Base-by-base conservation (phyloP, 2,329 filamentous ascomycete genomes). In the Colletotrichum cereale region DNA sequence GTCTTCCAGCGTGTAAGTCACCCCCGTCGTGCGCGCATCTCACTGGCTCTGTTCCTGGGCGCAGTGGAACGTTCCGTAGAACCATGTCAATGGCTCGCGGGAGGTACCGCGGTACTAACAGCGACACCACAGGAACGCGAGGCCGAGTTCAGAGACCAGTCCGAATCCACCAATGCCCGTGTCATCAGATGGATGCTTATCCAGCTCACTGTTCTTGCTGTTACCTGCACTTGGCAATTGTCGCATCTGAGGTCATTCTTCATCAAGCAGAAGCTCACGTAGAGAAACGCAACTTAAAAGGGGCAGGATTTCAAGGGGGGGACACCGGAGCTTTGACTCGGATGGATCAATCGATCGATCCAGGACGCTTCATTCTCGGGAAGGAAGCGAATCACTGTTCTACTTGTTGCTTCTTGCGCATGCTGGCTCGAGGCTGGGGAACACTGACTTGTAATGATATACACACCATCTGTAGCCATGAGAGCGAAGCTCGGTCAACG, bases 221-320 rank as follows among this genome's bases (percentile, higher is more conserved):
- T 92, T 67, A 97, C 96, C 42, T 99, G 96, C 84, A 93, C 94
- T 73, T 99, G 96, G 96, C 96, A 99, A 83, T 87, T 99, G 57
- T 97, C 95, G 65, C 96, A 99, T 84, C 88, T 99, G 77, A 90
- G 96, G 76, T 93, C 93, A 57, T 99, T 99, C 89, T 99, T 99
- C 86, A 99, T 99, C 87, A 99, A 99, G 89, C 96, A 98, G 87
- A 99, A 99, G 89, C 91, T 99, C 81, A 98, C 96, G 72, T 99
- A 90, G 83, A 77, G 44, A 42, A 7, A 12, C 1, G 4, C 10
- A 31, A n/a, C 26, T 21, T 38, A 56, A 47, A 62, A 31, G 21
- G 55, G 34, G 44, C 21, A 21, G 42, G 42, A 24, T 67, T 42
- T 50, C 62, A 62, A 62, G 42, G 18, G 58, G 26, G 47, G n/a